These are phyloP conservation scores for Capsicum pubescens DNA, from an alignment of 257 asterid genomes.

Conservation along the genomic window DNA sequence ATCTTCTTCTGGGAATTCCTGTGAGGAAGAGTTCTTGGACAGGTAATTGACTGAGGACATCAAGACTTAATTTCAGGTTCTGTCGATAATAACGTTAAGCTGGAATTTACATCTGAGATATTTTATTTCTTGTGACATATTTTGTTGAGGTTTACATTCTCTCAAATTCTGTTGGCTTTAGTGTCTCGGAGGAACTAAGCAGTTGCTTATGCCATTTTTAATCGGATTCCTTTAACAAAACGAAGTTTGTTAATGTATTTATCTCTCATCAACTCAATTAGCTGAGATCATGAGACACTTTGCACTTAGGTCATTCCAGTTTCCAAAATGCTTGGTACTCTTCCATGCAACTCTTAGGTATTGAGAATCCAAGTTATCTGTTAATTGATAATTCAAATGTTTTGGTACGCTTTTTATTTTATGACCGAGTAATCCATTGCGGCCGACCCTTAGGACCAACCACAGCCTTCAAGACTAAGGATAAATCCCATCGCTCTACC, in stretches of 20 bases:
- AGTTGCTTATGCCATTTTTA: not conserved
- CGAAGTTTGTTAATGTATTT: not conserved
- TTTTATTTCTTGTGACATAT: not conserved
- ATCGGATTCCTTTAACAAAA: not conserved
- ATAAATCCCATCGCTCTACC: not conserved
- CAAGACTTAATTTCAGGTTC: conserved; percentile 21
- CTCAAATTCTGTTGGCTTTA: conserved; percentile 8
- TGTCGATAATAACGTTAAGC: conserved; percentile 12
- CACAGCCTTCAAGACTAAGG: not conserved
- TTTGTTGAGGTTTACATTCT: not conserved
- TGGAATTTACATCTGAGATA: not conserved
- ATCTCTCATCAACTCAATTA: conserved; percentile 16
- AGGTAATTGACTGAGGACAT: conserved; percentile 56
- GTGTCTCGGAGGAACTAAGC: conserved; percentile 21
- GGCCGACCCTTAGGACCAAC: not conserved
- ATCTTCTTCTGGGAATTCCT: conserved; percentile 91
- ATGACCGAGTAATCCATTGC: not conserved
- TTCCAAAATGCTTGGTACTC: not conserved
- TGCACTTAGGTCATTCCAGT: conserved; percentile 5
- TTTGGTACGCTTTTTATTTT: not conserved
- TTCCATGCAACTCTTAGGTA: not conserved
- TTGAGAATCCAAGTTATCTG: not conserved
- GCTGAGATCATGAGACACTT: conserved; percentile 2
- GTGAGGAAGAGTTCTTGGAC: conserved; percentile 85
- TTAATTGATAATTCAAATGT: not conserved